Evolutionary conservation across 805 yeast genomes (phyloP).

Genomic region (Saccharomyces eubayanus): DNA sequence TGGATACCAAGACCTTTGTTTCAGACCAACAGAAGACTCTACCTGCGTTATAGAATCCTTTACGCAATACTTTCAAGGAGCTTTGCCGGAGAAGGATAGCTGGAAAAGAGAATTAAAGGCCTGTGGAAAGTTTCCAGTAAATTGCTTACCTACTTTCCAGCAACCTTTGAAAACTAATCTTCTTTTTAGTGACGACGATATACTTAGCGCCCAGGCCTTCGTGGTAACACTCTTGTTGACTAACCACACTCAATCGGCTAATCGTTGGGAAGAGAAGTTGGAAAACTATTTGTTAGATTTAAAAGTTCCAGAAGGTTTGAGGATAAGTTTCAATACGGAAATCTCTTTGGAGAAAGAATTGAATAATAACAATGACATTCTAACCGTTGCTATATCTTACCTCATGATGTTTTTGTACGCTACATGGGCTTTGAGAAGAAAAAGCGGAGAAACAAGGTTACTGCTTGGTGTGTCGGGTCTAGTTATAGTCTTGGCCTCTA

Average conservation of each 20-base stretch:
- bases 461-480: conserved; percentile 81
- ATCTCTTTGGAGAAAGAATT: conserved; percentile 78
- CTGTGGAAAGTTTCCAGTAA: conserved; percentile 78
- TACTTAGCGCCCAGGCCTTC: conserved; percentile 59
- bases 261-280: conserved; percentile 62
- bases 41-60: conserved; percentile 79
- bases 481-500: conserved; percentile 70
- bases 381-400: conserved; percentile 66
- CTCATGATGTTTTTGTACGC: conserved; percentile 83
- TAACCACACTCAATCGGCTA: conserved; percentile 40
- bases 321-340: conserved; percentile 72
- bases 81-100: conserved; percentile 34
- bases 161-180: conserved; percentile 75
- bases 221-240: conserved; percentile 65
- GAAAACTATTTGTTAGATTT: conserved; percentile 46
- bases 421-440: conserved; percentile 53
- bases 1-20: conserved; percentile 60
- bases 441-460: conserved; percentile 46
- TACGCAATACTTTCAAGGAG: conserved; percentile 78
- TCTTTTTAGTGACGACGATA: conserved; percentile 55
- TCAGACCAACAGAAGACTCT: conserved; percentile 69
- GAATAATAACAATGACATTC: conserved; percentile 68
- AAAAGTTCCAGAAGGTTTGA: conserved; percentile 49
- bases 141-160: conserved; percentile 81
- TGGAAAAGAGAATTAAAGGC: conserved; percentile 50